Conservation (phyloP, 1,284 basidiomycete genomes). For the Rhodofomes roseus region DNA sequence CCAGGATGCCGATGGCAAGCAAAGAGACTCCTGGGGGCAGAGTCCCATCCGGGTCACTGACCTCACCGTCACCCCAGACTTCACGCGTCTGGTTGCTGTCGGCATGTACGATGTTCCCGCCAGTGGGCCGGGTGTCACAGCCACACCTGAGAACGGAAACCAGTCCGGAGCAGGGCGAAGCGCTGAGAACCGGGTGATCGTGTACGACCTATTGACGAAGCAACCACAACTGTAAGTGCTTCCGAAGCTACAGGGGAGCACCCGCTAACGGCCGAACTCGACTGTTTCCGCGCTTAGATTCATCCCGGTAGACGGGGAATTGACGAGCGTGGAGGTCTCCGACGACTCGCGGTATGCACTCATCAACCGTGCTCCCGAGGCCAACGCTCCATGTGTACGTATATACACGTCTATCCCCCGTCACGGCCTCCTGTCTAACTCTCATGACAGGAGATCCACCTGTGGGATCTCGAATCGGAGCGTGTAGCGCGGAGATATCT, state of each 20-base stretch:
- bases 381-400: slow-evolving; percentile 39
- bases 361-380: slow-evolving; percentile 76
- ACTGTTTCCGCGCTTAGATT: slow-evolving; percentile 40
- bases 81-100: slow-evolving; percentile 77
- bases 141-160: slow-evolving; percentile 31
- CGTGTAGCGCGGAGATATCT: slow-evolving; percentile 76
- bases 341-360: slow-evolving; percentile 85
- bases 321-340: slow-evolving; percentile 88
- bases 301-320: slow-evolving; percentile 67
- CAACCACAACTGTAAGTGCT: slow-evolving; percentile 56
- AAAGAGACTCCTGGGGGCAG: slow-evolving; percentile 65
- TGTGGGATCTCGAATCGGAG: slow-evolving; percentile 77
- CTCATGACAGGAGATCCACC: slow-evolving; percentile 72
- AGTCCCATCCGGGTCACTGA: slow-evolving; percentile 87
- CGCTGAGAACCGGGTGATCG: slow-evolving; percentile 63
- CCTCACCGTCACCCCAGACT: slow-evolving; percentile 85
- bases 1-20: slow-evolving; percentile 72
- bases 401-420: slow-evolving; percentile 2
- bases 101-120: slow-evolving; percentile 54
- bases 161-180: slow-evolving; percentile 36
- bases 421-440: slow-evolving; percentile 3
- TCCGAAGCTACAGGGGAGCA: neutral
- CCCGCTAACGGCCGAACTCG: neutral
- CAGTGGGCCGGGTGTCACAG: slow-evolving; percentile 27
- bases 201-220: slow-evolving; percentile 71